Evolutionary conservation across 768 basidiomycete genomes (phyloP).

Genomic region (Lentinula aciculospora): DNA sequence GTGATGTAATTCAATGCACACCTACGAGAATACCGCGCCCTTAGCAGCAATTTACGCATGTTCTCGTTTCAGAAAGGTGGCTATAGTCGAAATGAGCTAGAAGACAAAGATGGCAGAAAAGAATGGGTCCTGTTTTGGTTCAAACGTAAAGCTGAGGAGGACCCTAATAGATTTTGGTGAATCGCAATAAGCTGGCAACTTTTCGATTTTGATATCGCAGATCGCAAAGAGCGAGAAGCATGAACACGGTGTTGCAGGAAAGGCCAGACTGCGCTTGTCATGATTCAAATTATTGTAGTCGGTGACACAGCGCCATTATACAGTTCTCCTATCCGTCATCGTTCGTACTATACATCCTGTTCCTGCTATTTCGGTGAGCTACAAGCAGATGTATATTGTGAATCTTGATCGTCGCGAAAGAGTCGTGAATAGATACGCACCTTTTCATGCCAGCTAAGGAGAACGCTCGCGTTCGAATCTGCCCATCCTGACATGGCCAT

Average conservation of each 20-base stretch:
- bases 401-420: not conserved
- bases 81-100: too few relatives aligned
- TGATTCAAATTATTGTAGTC: not conserved
- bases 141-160: too few relatives aligned
- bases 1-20: too few relatives aligned
- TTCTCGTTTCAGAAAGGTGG: too few relatives aligned
- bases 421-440: constrained; percentile 33
- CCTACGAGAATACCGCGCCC: too few relatives aligned
- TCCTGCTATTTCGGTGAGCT: constrained; percentile 93
- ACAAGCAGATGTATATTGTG: not conserved
- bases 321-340: constrained; percentile 55
- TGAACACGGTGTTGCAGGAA: not conserved
- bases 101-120: too few relatives aligned
- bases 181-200: too few relatives aligned
- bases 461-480: constrained; percentile 55
- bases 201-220: too few relatives aligned
- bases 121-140: too few relatives aligned
- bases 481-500: constrained; percentile 69
- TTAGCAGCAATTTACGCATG: too few relatives aligned
- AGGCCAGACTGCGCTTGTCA: not conserved
- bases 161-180: too few relatives aligned
- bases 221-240: not conserved
- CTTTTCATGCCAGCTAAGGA: constrained; percentile 95
- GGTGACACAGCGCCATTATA: constrained; percentile 21
- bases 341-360: constrained; percentile 91